phyloP scores from a whole-genome alignment of 2,329 filamentous ascomycete genomes.

The Hypomyces perniciosus region DNA sequence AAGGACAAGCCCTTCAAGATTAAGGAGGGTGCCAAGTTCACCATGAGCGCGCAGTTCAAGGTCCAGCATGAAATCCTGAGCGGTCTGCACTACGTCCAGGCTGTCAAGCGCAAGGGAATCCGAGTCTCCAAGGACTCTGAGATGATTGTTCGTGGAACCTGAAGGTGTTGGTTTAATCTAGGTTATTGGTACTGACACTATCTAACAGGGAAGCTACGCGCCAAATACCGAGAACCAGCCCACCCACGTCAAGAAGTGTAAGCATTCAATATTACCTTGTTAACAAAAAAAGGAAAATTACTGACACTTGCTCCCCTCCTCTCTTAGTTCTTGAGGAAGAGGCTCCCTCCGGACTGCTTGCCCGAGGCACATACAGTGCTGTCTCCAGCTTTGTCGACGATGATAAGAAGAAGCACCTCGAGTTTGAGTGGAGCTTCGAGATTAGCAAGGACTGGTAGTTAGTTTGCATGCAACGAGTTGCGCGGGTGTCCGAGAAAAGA shows the following conservation, averaged over 20 bases:
- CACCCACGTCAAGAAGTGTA: conserved; percentile 87
- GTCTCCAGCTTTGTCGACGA: conserved; percentile 90
- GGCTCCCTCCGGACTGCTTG: conserved; percentile 84
- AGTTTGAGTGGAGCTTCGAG: conserved; percentile 95
- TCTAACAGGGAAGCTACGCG: conserved; percentile 73
- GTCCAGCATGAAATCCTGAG: conserved; percentile 96
- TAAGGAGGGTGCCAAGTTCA: conserved; percentile 91
- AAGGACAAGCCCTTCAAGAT: conserved; percentile 95
- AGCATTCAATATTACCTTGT: conserved; percentile 31
- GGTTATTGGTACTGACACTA: conserved; percentile 18
- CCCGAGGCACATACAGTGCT: conserved; percentile 84
- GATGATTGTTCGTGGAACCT: conserved; percentile 72
- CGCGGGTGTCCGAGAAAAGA: not conserved
- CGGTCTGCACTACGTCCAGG: conserved; percentile 91
- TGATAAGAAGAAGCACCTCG: conserved; percentile 81
- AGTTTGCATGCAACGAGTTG: not conserved
- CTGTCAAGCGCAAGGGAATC: conserved; percentile 84
- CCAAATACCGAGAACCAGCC: conserved; percentile 87
- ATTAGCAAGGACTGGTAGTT: conserved; percentile 91
- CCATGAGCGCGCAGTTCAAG: conserved; percentile 90
- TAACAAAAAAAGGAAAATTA: not conserved
- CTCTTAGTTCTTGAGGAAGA: conserved; percentile 77
- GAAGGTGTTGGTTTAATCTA: not conserved
- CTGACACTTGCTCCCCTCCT: conserved; percentile 7
- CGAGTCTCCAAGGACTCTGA: conserved; percentile 88